These are phyloP conservation scores for Excoecaria agallocha DNA, from an alignment of 345 rosid species.

Conservation along the genomic window DNA sequence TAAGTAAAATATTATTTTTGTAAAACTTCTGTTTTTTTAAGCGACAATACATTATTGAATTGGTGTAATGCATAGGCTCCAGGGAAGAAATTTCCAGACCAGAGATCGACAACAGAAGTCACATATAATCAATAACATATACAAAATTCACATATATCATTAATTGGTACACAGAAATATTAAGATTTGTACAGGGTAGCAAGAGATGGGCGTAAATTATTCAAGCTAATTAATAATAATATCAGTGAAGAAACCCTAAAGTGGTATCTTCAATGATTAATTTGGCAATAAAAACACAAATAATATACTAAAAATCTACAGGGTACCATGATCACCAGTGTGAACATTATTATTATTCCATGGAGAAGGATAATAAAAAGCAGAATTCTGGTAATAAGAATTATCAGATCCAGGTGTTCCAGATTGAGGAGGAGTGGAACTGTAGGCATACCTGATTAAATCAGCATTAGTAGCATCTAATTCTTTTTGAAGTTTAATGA, in stretches of 20 bases:
- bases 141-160: background rate
- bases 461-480: conserved; percentile 35
- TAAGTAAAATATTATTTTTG: no score
- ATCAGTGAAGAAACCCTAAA: conserved; percentile 31
- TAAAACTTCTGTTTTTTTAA: no score
- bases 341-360: conserved; percentile 20
- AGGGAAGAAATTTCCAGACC: no score
- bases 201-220: conserved; percentile 7
- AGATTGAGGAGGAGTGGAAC: conserved; percentile 7
- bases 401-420: background rate
- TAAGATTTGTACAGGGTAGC: background rate
- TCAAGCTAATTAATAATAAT: background rate
- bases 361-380: conserved; percentile 16
- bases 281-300: no score
- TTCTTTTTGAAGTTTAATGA: conserved; percentile 32
- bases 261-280: background rate
- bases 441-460: conserved; percentile 27
- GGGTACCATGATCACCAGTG: conserved; percentile 15
- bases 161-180: background rate
- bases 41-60: no score
- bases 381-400: conserved; percentile 13
- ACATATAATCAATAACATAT: no score
- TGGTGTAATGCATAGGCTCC: no score
- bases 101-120: no score
- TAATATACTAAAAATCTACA: background rate